Evolutionary conservation across 2,329 filamentous ascomycete species (phyloP), one percentile per base, ranked within the genome.

Genomic region (Xylariaceae sp.): DNA sequence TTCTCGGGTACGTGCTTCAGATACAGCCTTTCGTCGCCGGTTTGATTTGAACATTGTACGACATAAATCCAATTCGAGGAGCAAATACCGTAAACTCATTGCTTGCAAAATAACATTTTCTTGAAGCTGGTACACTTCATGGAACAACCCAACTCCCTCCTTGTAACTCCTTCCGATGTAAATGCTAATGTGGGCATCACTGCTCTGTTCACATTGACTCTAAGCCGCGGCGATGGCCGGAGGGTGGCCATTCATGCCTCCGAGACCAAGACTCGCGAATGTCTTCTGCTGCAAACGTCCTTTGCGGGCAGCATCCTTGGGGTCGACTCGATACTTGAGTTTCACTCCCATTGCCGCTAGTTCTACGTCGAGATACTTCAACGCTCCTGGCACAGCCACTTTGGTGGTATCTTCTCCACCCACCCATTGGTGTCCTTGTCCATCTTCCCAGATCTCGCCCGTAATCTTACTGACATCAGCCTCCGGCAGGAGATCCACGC

Each of bases 321-420:
- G 74, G 60, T 79, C 77, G 40, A 84, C 71, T 50, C 75, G 74
- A 63, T 96, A 97, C 78, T 90, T 96, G 74, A 99, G 83, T 74
- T 91, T 88, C 48, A 99, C 87, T 48, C 94, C 94, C 94, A 99
- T 99, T 50, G 91, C 91, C 34, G 92, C 90, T 63, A 99, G 75
- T 73, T 99, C 94, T 17, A 96, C 92, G 73, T 99, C 94, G 60
- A 99, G 74, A 75, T 88, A 97, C 73, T 89, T 90, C 70, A 99
- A 75, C 49, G 96, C 94, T 58, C 92, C 93, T 0, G 94, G 94
- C 14, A 99, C 89, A 48, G 91, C 92, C 34, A 99, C 90, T 59
- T 94, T 79, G 3, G 92, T 94, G 3, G 94, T 94, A 67, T 97
- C 84, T 58, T 93, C 89, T 45, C 94, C 94, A 9, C 94, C 94